Percentiles rank a stretch among this genome's conserved stretches.
These are phyloP conservation scores for Eutrema salsugineum DNA, from an alignment of 441 rosid genomes.

Conservation along the genomic window DNA sequence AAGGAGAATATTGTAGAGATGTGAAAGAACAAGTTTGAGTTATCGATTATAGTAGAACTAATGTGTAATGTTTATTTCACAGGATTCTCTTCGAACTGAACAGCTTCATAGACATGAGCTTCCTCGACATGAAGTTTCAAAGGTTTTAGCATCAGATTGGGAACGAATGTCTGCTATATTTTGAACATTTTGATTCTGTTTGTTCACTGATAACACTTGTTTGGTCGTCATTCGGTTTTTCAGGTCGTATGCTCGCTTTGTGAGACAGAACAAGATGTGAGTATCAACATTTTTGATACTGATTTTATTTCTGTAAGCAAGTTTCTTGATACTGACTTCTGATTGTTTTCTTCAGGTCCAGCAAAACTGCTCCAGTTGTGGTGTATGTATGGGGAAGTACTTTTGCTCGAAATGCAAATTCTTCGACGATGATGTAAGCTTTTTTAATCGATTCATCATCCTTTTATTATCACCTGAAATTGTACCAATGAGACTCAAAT, in stretches of 20 bases:
- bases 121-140: constrained; percentile 67
- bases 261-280: constrained; percentile 77
- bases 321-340: not conserved
- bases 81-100: constrained; percentile 53
- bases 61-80: not conserved
- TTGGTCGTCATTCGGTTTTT: not conserved
- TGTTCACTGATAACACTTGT: not conserved
- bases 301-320: not conserved
- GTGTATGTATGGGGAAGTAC: constrained; percentile 81
- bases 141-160: constrained; percentile 34
- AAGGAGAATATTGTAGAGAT: not conserved
- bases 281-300: constrained; percentile 8
- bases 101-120: constrained; percentile 57
- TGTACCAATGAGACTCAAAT: not conserved
- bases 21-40: not conserved
- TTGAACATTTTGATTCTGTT: not conserved
- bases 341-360: constrained; percentile 44
- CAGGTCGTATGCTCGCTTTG: constrained; percentile 79
- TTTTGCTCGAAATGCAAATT: constrained; percentile 71
- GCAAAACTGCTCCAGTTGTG: constrained; percentile 62
- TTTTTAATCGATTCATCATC: not conserved
- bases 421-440: constrained; percentile 75
- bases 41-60: not conserved
- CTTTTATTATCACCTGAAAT: not conserved
- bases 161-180: not conserved